Conservation (phyloP, 331 rosid genomes). For the Prunus yedoensis region DNA sequence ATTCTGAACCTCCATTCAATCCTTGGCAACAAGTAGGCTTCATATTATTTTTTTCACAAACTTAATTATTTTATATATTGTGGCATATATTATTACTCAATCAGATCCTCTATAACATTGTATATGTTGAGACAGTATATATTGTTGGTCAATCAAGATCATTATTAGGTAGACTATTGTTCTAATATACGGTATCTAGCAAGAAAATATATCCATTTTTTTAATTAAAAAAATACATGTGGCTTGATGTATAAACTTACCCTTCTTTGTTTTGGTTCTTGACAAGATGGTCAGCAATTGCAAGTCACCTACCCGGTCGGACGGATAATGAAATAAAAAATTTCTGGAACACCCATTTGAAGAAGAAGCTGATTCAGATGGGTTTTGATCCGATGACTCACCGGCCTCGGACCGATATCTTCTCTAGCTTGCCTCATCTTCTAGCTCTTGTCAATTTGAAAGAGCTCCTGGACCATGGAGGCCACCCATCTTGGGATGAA, state of each 20-base stretch:
- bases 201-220: not conserved
- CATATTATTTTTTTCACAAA: not conserved
- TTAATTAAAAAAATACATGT: not conserved
- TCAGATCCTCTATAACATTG: too few relatives aligned
- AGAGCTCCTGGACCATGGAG: slow-evolving; percentile 42
- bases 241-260: not conserved
- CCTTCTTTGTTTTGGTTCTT: not conserved
- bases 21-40: slow-evolving; percentile 80
- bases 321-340: slow-evolving; percentile 86
- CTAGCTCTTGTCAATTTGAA: slow-evolving; percentile 66
- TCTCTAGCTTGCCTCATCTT: slow-evolving; percentile 61
- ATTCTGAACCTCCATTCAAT: slow-evolving; percentile 78
- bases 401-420: slow-evolving; percentile 67
- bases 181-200: not conserved
- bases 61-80: not conserved
- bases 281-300: slow-evolving; percentile 83
- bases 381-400: slow-evolving; percentile 91
- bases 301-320: slow-evolving; percentile 75
- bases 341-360: slow-evolving; percentile 88
- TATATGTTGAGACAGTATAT: too few relatives aligned
- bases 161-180: not conserved
- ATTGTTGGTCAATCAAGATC: not conserved
- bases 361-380: slow-evolving; percentile 81
- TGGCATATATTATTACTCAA: too few relatives aligned
- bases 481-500: slow-evolving; percentile 43